These are phyloP conservation scores for Entelexis paramagnoliae DNA, from an alignment of 1,139 yeast genomes.

Conservation along the genomic window DNA sequence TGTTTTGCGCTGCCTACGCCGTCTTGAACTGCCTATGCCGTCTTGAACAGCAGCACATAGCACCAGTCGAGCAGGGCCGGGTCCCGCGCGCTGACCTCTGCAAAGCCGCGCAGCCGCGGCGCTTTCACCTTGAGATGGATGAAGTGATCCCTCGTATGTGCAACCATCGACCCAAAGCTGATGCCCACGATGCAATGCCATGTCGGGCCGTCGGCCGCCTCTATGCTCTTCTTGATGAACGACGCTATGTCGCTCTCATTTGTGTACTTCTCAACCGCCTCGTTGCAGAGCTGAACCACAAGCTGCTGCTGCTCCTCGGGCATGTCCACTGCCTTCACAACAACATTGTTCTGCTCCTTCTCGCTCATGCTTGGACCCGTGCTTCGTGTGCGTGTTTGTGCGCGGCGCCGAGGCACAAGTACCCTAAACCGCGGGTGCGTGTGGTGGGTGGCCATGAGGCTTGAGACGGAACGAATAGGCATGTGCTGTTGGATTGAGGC, in stretches of 20 bases:
- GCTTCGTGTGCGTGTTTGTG: background rate
- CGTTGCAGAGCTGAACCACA: constrained; percentile 37
- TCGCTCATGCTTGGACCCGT: constrained; percentile 3
- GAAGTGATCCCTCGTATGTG: constrained; percentile 72
- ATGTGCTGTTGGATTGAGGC: no score
- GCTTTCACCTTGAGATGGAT: constrained; percentile 76
- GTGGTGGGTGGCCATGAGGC: no score
- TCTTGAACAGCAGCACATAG: constrained; percentile 75
- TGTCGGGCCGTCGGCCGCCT: constrained; percentile 58
- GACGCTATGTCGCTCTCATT: constrained; percentile 65
- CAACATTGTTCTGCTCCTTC: constrained; percentile 17
- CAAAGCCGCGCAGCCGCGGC: constrained; percentile 27
- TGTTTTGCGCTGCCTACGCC: no score
- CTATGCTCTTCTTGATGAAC: constrained; percentile 64
- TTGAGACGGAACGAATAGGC: no score
- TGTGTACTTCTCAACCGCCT: constrained; percentile 50
- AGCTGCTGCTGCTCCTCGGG: constrained; percentile 30
- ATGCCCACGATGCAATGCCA: constrained; percentile 97
- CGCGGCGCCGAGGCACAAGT: background rate
- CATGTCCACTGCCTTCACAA: constrained; percentile 27
- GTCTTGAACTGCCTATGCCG: constrained; percentile 33
- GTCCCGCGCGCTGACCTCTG: constrained; percentile 8
- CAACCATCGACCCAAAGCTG: constrained; percentile 86
- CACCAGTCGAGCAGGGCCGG: constrained; percentile 11
- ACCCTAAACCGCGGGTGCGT: constrained; percentile 2